Evolutionary conservation across 768 basidiomycete species (phyloP).

Genomic region (Dacryopinax spathularia): DNA sequence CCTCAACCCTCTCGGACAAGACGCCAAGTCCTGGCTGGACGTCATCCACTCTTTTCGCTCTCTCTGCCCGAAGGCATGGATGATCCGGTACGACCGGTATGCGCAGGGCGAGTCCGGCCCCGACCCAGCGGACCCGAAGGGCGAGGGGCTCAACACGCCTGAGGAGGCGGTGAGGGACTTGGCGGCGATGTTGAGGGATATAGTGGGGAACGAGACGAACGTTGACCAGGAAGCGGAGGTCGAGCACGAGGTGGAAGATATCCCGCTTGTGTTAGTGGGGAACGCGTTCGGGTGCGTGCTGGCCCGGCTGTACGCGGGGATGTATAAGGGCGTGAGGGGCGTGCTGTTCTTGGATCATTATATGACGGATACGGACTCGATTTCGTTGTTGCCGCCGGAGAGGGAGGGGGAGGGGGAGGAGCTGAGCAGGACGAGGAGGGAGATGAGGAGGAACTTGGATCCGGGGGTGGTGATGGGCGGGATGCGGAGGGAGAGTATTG

Average conservation of each 20-base stretch:
- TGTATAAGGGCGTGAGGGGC: not conserved
- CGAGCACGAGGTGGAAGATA: not conserved
- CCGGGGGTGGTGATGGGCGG: not conserved
- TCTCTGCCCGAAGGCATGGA: not conserved
- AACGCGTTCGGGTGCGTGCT: not conserved
- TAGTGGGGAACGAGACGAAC: not conserved
- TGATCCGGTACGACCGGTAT: conserved; percentile 3
- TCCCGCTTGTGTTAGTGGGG: not conserved
- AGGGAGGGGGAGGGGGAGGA: not conserved
- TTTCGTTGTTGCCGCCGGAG: not conserved
- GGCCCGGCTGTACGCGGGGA: not conserved
- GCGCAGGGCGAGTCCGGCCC: not conserved
- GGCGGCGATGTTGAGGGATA: not conserved
- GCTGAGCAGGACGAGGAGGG: not conserved
- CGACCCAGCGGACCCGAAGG: not conserved
- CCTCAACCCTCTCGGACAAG: not conserved
- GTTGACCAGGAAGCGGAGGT: not conserved
- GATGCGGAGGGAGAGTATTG: not conserved
- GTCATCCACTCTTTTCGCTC: not conserved
- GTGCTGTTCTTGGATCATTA: not conserved
- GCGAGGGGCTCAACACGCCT: not conserved
- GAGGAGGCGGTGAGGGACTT: not conserved
- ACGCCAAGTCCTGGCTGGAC: not conserved
- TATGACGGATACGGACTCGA: not conserved
- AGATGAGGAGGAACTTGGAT: not conserved